Conservation (phyloP, 2,329 filamentous ascomycete species). For the Aspergillus brasiliensis region DNA sequence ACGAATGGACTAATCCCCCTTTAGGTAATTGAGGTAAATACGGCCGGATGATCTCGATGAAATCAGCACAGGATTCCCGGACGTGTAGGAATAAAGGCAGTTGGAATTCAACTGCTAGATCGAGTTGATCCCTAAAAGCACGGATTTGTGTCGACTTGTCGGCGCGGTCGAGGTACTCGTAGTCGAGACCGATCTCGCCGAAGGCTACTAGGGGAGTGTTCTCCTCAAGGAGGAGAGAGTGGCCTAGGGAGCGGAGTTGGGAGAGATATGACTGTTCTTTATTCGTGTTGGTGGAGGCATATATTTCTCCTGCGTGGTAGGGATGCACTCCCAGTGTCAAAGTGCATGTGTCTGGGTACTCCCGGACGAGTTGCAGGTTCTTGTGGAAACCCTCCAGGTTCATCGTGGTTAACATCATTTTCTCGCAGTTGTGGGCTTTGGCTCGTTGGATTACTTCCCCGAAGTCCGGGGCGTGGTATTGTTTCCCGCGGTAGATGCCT, state of each 20-base stretch:
- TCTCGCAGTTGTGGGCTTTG: constrained; percentile 23
- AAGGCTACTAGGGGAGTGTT: constrained; percentile 47
- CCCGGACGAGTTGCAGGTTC: constrained; percentile 41
- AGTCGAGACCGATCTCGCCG: constrained; percentile 56
- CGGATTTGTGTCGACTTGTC: constrained; percentile 46
- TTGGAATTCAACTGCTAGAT: constrained; percentile 38
- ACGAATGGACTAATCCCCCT: constrained; percentile 79
- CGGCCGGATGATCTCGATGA: constrained; percentile 44
- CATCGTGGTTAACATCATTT: constrained; percentile 37
- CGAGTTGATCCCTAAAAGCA: constrained; percentile 47
- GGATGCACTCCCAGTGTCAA: constrained; percentile 55
- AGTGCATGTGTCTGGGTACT: constrained; percentile 40
- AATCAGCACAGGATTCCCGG: constrained; percentile 48
- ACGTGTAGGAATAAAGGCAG: constrained; percentile 41
- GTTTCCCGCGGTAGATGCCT: constrained; percentile 54
- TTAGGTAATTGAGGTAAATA: constrained; percentile 43
- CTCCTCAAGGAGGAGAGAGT: constrained; percentile 25
- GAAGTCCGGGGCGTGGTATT: constrained; percentile 53
- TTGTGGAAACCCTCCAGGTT: constrained; percentile 46
- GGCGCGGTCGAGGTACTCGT: constrained; percentile 49
- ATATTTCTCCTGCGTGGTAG: constrained; percentile 52
- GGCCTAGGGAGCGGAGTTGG: constrained; percentile 20
- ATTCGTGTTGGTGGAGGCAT: constrained; percentile 20
- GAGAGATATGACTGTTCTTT: constrained; percentile 13
- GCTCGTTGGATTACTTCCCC: constrained; percentile 28